Evolutionary conservation across 2,329 filamentous ascomycete species (phyloP), one percentile per base, ranked within the genome.

Genomic region (Coleophoma crateriformis): DNA sequence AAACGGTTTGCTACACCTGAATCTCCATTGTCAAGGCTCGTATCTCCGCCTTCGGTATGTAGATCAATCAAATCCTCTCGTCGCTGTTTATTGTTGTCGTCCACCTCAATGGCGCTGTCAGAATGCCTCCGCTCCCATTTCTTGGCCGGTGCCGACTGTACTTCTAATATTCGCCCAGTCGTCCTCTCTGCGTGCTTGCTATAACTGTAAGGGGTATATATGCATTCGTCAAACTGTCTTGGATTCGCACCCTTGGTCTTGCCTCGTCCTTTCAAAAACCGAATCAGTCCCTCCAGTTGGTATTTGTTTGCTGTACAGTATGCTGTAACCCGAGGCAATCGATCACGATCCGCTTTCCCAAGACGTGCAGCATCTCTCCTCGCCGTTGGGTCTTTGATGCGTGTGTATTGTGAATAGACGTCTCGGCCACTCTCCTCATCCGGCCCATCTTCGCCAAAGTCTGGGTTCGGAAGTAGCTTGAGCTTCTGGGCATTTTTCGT

Each of bases 401-500:
- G 81, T 8, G 92, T 96, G 67, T 96, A 97, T 67, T 99, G 94
- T 22, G 91, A 92, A 71, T 99, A 99, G 33, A 99, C 94, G 66
- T 99, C 94, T 56, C 91, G 78, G 10, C 91, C 90, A 62, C 89
- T 94, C 68, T 96, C 92, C 62, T 96, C 92, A 54, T 97, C 91
- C 56, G 75, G 58, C 15, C 76, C 82, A 40, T 91, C 88, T 22
- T 88, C 87, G 34, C 81, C 88, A 41, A 89, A 78, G 51, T 95
- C 88, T 0, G 91, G 90, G 63, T 94, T 94, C 1, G 94, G 94
- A 14, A 99, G 74, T n/a, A 99, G 79, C 72, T 99, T 99, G 53
- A 99, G 78, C 72, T 99, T 99, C 73, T 97, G 90, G 2, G 90
- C 90, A 56, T 88, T 96, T 69, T 96, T 95, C 20, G 91, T 95